Base-by-base conservation (phyloP, 202 grass and related monocot genomes). In the Zoysia matrella region DNA sequence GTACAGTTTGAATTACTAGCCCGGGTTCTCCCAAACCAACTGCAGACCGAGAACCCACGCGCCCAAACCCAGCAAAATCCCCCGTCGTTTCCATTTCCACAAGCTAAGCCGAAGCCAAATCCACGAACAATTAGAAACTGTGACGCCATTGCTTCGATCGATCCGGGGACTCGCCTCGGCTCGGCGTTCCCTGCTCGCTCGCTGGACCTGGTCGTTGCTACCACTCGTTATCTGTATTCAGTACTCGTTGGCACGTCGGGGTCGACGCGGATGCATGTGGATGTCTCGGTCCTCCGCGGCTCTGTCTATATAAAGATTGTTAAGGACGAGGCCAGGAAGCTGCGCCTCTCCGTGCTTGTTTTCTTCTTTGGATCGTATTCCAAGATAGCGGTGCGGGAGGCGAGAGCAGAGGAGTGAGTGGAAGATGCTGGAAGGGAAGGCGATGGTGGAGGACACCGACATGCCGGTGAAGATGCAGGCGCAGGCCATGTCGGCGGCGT, bases 391-490 rank as follows among this genome's bases (percentile, higher is more conserved):
- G 12, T 11, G 66, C 61, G 52, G 9, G 73, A 12, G 4, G 10
- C 4, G 41, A 54, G 48, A 46, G 52, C 6, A 47, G 42, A 7
- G 10, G 30, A 0, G 45, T 36, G 30, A 3, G 3, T 4, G 1
- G 41, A 4, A 15, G 7, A 95, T 98, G 95, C 50, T 98, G 89
- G 90, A 98, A 95, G 95, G 95, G 54, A 98, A 90, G 82, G 96
- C 90, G 47, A 90, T 8, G 96, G 86, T 98, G 85, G 89, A 93
- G 84, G 96, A 98, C 85, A 98, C 90, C 22, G 92, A 98, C 83
- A 98, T 98, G 92, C 96, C 96, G n/a, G 68, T 68, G 70, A 86
- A 92, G 86, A 98, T 98, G 92, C 96, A 98, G 87, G 82, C 83
- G 40, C 90, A 90, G 80, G 96, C 96, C 51, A 98, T 72, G 89